These are phyloP conservation scores for Fusarium praegraminearum DNA, from an alignment of 2,329 filamentous ascomycete genomes.

Conservation along the genomic window DNA sequence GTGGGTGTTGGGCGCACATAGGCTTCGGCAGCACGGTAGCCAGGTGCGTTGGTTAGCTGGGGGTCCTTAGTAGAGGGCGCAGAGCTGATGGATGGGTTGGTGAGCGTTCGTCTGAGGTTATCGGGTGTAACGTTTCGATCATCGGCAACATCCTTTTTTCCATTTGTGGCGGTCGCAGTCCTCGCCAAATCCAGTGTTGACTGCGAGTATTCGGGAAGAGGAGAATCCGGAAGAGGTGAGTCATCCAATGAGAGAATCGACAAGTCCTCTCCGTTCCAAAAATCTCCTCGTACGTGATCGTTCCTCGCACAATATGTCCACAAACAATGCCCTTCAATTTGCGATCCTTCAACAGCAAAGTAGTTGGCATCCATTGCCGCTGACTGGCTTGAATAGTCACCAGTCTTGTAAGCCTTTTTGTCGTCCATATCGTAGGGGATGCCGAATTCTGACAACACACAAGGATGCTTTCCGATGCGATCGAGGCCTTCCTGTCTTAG, in stretches of 20 bases:
- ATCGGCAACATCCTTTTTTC: constrained; percentile 59
- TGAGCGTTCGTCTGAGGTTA: constrained; percentile 81
- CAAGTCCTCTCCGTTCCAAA: constrained; percentile 97
- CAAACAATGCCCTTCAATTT: constrained; percentile 85
- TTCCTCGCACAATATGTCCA: constrained; percentile 91
- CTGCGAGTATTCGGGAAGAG: constrained; percentile 60
- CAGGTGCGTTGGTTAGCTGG: constrained; percentile 72
- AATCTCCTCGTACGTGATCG: constrained; percentile 87
- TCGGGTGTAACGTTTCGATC: constrained; percentile 74
- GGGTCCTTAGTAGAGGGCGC: constrained; percentile 64
- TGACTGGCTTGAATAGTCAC: constrained; percentile 92
- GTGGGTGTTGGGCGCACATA: constrained; percentile 89
- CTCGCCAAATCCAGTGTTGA: constrained; percentile 59
- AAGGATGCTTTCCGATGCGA: constrained; percentile 88
- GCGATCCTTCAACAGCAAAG: constrained; percentile 87
- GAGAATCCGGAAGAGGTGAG: constrained; percentile 67
- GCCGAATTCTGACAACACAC: constrained; percentile 93
- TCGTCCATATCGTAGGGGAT: constrained; percentile 99
- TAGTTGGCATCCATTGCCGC: constrained; percentile 96
- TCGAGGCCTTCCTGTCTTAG: constrained; percentile 90
- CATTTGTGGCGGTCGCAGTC: constrained; percentile 26
- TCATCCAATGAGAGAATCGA: constrained; percentile 92
- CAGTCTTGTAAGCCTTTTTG: constrained; percentile 93
- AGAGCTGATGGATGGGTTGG: constrained; percentile 74
- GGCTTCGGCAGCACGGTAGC: constrained; percentile 91